Evolutionary conservation across 148 eudicot genomes (phyloP).

Genomic region (Mesembryanthemum crystallinum): DNA sequence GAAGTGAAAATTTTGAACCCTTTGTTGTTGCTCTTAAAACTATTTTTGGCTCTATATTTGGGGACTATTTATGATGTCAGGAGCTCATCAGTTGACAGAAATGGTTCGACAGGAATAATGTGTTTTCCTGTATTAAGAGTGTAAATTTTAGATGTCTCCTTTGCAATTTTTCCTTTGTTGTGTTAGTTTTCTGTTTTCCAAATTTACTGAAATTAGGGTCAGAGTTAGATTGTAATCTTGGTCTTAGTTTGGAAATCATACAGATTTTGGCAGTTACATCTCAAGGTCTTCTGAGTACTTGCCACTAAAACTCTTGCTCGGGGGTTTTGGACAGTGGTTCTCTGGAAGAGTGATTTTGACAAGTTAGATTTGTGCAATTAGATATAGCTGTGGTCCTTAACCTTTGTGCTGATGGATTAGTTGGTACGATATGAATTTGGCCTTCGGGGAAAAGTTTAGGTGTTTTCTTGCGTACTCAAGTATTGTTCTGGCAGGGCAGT

Average conservation of each 20-base stretch:
- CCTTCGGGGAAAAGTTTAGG: too few species aligned
- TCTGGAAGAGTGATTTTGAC: too few species aligned
- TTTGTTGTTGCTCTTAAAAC: neutral
- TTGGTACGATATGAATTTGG: too few species aligned
- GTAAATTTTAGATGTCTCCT: conserved; percentile 34
- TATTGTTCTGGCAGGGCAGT: too few species aligned
- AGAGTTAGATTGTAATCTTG: conserved; percentile 24
- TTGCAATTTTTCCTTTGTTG: conserved; percentile 21
- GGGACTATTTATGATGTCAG: conserved; percentile 19
- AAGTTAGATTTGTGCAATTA: too few species aligned
- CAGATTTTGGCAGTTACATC: conserved; percentile 8
- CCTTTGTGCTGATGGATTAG: too few species aligned
- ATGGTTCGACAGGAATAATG: conserved; percentile 28
- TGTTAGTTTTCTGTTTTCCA: neutral
- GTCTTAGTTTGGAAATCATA: conserved; percentile 12
- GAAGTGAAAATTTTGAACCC: conserved; percentile 35
- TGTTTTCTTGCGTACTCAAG: too few species aligned
- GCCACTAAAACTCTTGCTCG: too few species aligned
- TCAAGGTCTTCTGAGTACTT: neutral
- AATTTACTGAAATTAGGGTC: conserved; percentile 8
- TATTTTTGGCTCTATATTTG: conserved; percentile 27
- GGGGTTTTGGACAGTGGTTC: too few species aligned
- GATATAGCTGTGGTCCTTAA: too few species aligned
- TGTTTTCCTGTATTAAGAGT: conserved; percentile 36
- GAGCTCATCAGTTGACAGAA: conserved; percentile 20